Conservation (phyloP, 2,329 filamentous ascomycete genomes). For the Alternaria sp. region DNA sequence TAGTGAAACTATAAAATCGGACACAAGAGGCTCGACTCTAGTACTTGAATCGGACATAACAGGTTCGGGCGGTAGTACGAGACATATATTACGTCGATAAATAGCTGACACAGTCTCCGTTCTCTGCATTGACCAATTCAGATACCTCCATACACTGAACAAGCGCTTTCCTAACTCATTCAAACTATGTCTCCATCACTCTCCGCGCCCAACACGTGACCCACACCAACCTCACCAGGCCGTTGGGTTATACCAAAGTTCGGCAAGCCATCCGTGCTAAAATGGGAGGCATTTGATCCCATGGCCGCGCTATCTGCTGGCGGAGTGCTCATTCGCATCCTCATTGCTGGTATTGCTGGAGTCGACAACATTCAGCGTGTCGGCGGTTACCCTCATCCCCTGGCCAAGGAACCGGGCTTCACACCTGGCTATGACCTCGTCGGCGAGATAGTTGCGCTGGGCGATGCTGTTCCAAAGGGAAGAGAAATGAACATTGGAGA, state of each 20-base stretch:
- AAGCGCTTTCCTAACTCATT: neutral
- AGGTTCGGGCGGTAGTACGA: neutral
- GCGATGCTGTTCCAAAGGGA: neutral
- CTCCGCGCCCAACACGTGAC: slow-evolving; percentile 6
- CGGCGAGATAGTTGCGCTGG: slow-evolving; percentile 11
- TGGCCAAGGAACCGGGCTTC: slow-evolving; percentile 5
- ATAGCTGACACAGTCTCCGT: neutral
- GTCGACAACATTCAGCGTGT: slow-evolving; percentile 16
- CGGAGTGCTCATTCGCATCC: slow-evolving; percentile 12
- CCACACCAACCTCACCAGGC: slow-evolving; percentile 6
- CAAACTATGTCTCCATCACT: slow-evolving; percentile 1
- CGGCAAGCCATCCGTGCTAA: slow-evolving; percentile 11
- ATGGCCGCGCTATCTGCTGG: neutral
- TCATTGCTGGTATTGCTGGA: slow-evolving; percentile 14
- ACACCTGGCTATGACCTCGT: slow-evolving; percentile 16
- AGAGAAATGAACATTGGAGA: slow-evolving; percentile 8
- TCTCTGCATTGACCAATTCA: neutral
- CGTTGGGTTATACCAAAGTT: slow-evolving; percentile 13
- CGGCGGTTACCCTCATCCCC: slow-evolving; percentile 13
- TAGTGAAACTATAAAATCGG: neutral
- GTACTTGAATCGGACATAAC: neutral
- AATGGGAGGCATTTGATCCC: slow-evolving; percentile 10
- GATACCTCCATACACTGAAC: neutral
- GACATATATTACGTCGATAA: neutral
- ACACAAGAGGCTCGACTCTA: no score